Evolutionary conservation across 805 yeast genomes (phyloP), one percentile per base, ranked within the genome.

Genomic region (Wickerhamiella brachini): DNA sequence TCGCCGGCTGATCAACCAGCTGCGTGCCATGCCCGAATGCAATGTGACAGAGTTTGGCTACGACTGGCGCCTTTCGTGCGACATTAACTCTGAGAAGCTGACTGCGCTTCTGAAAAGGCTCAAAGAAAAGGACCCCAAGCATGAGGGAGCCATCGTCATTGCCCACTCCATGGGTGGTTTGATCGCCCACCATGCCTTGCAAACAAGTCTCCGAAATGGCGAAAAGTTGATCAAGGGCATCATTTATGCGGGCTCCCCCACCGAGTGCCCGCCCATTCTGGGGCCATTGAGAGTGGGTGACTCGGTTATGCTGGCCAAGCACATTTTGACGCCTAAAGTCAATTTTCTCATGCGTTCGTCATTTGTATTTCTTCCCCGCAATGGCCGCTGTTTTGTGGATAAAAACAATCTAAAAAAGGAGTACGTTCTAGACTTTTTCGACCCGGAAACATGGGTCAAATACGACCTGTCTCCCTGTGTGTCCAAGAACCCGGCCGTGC

Each of bases 91-190:
- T 12, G 62, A 67, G 6, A 72, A 79, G 54, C 68, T 89, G n/a
- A 67, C 66, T 34, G 65, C 71, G n/a, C 72, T 71, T 47, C 63
- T 85, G 15, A 58, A 59, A 18, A 60, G 70, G 5, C 67, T 86
- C 24, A 44, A 51, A 59, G 42, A 50, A 13, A 52, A 53, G 6
- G 49, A 48, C 18, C 53, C 48, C 7, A 78, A 78, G 17, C 34
- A 22, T 5, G 75, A 75, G 54, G 87, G 85, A 12, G 74, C 81
- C 0, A 67, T 82, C 23, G 78, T 89, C 1, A 78, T 89, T 49
- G 93, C 93, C 0, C 97, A 89, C 64, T 87, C 95, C 0, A 88
- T 89, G 96, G 97, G 97, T 49, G 97, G 97, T 0, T 62, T 89
- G 34, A 75, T 89, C 6, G 79, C 95, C 0, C 95, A 87, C 62